These are phyloP conservation scores for Aspergillus sparsus DNA, from an alignment of 495 filamentous ascomycete species.

Conservation along the genomic window DNA sequence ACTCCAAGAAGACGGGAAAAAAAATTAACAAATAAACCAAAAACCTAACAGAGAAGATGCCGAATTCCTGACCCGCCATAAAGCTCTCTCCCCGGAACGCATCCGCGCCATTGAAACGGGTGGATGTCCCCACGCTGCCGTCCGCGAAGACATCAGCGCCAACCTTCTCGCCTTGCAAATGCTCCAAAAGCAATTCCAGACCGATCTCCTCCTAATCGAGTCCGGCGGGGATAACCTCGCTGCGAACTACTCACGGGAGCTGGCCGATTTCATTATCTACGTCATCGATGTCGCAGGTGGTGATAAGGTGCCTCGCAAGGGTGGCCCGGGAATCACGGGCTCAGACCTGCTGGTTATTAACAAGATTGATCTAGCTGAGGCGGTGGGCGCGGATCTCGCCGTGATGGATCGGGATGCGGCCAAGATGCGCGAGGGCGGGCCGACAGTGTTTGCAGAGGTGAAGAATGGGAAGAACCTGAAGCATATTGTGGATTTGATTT, in stretches of 20 bases:
- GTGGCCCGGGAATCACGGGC: slow-evolving; percentile 95
- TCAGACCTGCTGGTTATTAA: slow-evolving; percentile 91
- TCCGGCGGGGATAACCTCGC: slow-evolving; percentile 94
- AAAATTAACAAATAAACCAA: slow-evolving; percentile 12
- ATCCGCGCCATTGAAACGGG: slow-evolving; percentile 98
- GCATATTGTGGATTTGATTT: slow-evolving; percentile 81
- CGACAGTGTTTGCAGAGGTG: slow-evolving; percentile 95
- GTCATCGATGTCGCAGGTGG: slow-evolving; percentile 98
- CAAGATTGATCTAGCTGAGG: slow-evolving; percentile 92
- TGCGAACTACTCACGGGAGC: slow-evolving; percentile 89
- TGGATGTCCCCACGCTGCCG: slow-evolving; percentile 95
- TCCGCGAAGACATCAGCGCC: slow-evolving; percentile 92
- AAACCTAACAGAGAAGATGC: slow-evolving; percentile 72
- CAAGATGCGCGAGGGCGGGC: slow-evolving; percentile 94
- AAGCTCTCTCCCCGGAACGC: slow-evolving; percentile 75
- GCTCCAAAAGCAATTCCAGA: slow-evolving; percentile 72
- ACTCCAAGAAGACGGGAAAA: background rate
- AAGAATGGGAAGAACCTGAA: slow-evolving; percentile 85
- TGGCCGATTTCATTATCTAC: slow-evolving; percentile 97
- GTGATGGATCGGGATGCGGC: slow-evolving; percentile 96
- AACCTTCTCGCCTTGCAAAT: slow-evolving; percentile 91
- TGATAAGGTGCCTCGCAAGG: slow-evolving; percentile 95
- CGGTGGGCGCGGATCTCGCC: slow-evolving; percentile 83
- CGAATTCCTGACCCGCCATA: slow-evolving; percentile 88
- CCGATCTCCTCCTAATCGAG: slow-evolving; percentile 85